Evolutionary conservation across 768 basidiomycete genomes (phyloP).

Genomic region (Gyrodon lividus): DNA sequence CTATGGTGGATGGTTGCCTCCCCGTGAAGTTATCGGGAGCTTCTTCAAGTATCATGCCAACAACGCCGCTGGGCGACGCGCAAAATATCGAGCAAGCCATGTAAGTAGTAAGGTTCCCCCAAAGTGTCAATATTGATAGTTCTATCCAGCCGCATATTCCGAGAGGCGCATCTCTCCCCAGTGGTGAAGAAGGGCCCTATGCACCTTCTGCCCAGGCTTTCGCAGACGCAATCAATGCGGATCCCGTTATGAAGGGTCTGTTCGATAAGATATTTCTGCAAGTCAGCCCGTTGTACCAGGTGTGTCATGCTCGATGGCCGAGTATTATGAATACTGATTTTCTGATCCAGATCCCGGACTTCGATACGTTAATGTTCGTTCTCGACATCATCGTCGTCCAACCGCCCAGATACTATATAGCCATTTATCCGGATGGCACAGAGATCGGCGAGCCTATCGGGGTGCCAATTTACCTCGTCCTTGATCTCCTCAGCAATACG

Average conservation of each 20-base stretch:
- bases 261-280: not conserved
- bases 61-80: not conserved
- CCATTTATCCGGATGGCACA: not conserved
- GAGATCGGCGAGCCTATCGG: constrained; percentile 19
- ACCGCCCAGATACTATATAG: not conserved
- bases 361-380: not conserved
- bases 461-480: constrained; percentile 13
- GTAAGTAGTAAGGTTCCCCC: not conserved
- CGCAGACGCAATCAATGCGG: not conserved
- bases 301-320: not conserved
- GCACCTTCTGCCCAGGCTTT: not conserved
- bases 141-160: not conserved
- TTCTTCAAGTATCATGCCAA: not conserved
- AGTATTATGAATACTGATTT: not conserved
- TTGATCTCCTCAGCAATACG: constrained; percentile 22
- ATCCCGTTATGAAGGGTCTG: not conserved
- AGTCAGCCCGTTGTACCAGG: not conserved
- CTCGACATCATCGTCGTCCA: not conserved
- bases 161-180: not conserved
- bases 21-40: not conserved
- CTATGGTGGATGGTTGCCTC: not conserved
- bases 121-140: not conserved
- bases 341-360: not conserved
- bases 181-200: not conserved
- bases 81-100: not conserved